Percentiles rank a stretch among this genome's conserved stretches.
Conservation (phyloP, 306 rosid species). For the peach (Prunus persica) region Prunus_persica_NCBIv2 NC_034010.1:3280001-3280500, state of each 20-base stretch:
- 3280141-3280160: no score
- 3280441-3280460: not conserved
- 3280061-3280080: no score
- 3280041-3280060: no score
- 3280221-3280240: no score
- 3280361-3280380: constrained; percentile 81
- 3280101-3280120: no score
- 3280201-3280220: no score
- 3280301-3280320: not conserved
- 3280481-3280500: not conserved
- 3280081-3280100: no score
- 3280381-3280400: constrained; percentile 75
- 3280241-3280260: not conserved
- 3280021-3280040: no score
- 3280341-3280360: constrained; percentile 57
- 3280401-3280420: constrained; percentile 84
- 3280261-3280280: not conserved
- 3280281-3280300: not conserved
- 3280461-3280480: not conserved
- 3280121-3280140: no score
- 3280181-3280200: no score
- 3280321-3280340: constrained; percentile 52
- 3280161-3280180: no score
- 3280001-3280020: no score
- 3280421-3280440: constrained; percentile 44